Evolutionary conservation across 2,329 filamentous ascomycete species (phyloP).

Genomic region (Biscogniauxia sp.): DNA sequence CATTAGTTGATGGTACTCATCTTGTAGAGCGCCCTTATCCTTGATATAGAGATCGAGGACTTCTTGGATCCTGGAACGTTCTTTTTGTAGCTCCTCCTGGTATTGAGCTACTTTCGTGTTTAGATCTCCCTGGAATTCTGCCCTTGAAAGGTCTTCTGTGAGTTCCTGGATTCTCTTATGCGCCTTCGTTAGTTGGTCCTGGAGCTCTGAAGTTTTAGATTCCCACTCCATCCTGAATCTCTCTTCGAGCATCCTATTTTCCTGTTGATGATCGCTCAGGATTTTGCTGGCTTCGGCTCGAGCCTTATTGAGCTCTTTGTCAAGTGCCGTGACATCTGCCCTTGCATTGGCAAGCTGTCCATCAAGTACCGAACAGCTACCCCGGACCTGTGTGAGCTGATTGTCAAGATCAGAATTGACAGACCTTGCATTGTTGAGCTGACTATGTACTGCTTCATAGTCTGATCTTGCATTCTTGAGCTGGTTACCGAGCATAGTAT

Average conservation of each 20-base stretch:
- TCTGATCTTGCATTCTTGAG: not conserved
- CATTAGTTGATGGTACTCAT: not conserved
- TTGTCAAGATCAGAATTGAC: not conserved
- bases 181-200: not conserved
- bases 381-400: not conserved
- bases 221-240: slow-evolving; percentile 3
- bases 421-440: not conserved
- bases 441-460: not conserved
- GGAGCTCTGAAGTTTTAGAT: not conserved
- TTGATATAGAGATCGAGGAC: not conserved
- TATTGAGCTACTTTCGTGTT: not conserved
- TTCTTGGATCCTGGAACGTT: not conserved
- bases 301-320: not conserved
- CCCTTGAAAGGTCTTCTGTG: not conserved
- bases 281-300: not conserved
- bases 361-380: not conserved
- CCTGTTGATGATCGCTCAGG: not conserved
- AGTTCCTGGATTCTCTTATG: not conserved
- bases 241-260: not conserved
- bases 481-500: not conserved
- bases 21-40: not conserved
- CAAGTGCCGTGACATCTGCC: not conserved
- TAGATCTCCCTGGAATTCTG: not conserved
- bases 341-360: not conserved
- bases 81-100: not conserved